phyloP scores from a whole-genome alignment of 192 early-diverging fungal species.

The Funneliformis geosporum region DNA sequence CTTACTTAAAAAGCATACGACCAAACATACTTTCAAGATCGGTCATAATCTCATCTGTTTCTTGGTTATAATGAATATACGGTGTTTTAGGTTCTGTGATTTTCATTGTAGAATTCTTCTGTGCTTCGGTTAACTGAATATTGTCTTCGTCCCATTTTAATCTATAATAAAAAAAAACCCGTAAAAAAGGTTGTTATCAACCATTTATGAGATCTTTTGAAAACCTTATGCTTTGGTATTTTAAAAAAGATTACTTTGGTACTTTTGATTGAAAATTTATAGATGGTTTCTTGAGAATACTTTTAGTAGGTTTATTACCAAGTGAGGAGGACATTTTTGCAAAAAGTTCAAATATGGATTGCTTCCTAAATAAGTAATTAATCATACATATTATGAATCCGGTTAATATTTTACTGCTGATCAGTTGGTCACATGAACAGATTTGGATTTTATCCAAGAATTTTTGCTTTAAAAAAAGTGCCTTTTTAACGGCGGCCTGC shows the following conservation, averaged over 20 bases:
- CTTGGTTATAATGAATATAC: slow-evolving; percentile 84
- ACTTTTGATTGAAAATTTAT: slow-evolving; percentile 27
- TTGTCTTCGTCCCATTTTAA: slow-evolving; percentile 96
- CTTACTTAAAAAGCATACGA: not conserved
- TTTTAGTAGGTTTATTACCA: slow-evolving; percentile 8
- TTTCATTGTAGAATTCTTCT: slow-evolving; percentile 94
- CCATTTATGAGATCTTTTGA: not conserved
- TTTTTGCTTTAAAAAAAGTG: too few relatives aligned
- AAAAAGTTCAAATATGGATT: not conserved
- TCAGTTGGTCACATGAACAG: too few relatives aligned
- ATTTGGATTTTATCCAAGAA: too few relatives aligned
- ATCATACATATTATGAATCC: too few relatives aligned
- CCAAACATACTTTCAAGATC: slow-evolving; percentile 48
- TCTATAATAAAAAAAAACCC: slow-evolving; percentile 42
- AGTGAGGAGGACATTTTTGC: not conserved
- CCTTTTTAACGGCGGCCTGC: too few relatives aligned
- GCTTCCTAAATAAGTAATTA: too few relatives aligned
- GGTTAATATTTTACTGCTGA: too few relatives aligned
- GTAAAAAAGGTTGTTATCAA: too few relatives aligned
- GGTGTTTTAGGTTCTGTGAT: slow-evolving; percentile 96
- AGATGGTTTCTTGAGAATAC: slow-evolving; percentile 32
- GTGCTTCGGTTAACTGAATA: slow-evolving; percentile 82
- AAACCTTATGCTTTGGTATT: not conserved
- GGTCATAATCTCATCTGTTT: slow-evolving; percentile 71
- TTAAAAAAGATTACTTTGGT: not conserved